Evolutionary conservation across 169 alveolate species (phyloP).

Genomic region (Plasmodium relictum): DNA sequence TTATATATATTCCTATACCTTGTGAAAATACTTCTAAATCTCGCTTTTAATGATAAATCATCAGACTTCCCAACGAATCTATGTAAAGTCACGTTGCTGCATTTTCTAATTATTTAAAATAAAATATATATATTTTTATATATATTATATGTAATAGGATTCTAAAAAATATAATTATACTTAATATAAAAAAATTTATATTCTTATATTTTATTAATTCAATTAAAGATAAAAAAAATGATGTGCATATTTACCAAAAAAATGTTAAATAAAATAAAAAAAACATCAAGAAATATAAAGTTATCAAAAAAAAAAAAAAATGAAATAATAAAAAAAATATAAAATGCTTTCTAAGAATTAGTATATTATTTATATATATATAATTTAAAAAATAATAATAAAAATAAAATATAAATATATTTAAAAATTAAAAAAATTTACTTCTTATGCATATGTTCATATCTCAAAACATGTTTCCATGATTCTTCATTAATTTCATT

Average conservation of each 20-base stretch:
- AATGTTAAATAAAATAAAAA: background rate
- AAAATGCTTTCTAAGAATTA: too few relatives aligned
- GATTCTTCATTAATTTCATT: conserved; percentile 89
- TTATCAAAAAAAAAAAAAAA: background rate
- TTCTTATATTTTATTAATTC: background rate
- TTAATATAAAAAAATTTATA: background rate
- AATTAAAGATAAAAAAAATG: too few relatives aligned
- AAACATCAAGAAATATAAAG: background rate
- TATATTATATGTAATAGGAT: background rate
- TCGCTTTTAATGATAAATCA: conserved; percentile 83
- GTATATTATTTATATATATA: background rate
- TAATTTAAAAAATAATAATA: too few relatives aligned
- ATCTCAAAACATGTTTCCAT: conserved; percentile 86
- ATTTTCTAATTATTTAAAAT: conserved; percentile 61
- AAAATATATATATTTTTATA: background rate
- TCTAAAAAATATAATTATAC: background rate
- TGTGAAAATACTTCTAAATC: conserved; percentile 75
- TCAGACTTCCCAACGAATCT: conserved; percentile 88
- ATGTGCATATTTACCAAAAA: too few relatives aligned
- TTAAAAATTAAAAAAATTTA: conserved; percentile 1
- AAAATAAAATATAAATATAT: too few relatives aligned
- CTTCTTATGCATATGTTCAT: conserved; percentile 85
- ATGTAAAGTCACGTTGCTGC: conserved; percentile 82
- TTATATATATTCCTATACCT: conserved; percentile 13
- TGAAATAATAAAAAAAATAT: background rate